Conservation (phyloP, 148 eudicot genomes). For the Beta vulgaris region DNA sequence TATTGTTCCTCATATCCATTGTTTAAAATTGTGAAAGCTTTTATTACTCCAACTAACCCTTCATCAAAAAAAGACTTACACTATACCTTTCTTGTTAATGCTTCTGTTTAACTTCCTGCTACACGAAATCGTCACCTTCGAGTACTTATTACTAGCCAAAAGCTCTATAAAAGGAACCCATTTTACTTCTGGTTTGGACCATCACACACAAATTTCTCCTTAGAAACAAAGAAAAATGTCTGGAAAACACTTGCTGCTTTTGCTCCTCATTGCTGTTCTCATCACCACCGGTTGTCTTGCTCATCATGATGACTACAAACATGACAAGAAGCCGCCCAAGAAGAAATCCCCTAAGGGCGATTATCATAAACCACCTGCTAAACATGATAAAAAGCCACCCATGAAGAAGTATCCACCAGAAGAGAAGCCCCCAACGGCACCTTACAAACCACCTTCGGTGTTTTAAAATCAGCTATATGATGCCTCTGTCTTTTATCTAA, state of each 20-base stretch:
- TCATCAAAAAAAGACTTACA: not conserved
- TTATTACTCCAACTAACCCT: not conserved
- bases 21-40: not conserved
- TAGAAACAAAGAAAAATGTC: constrained; percentile 2
- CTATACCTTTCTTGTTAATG: not conserved
- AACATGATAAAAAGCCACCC: constrained; percentile 4
- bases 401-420: constrained; percentile 1
- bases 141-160: constrained; percentile 5
- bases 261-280: constrained; percentile 4
- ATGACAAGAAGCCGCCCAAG: not conserved
- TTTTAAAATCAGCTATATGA: not conserved
- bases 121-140: constrained; percentile 14
- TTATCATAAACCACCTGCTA: not conserved
- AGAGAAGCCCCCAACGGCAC: not conserved
- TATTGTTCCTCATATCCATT: not conserved
- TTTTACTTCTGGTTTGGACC: not conserved
- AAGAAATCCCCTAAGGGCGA: not conserved
- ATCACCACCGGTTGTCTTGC: constrained; percentile 7
- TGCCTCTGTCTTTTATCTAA: not conserved
- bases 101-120: constrained; percentile 12
- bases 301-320: not conserved
- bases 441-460: not conserved
- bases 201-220: constrained; percentile 2
- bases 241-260: not conserved
- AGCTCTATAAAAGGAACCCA: constrained; percentile 7